These are phyloP conservation scores for Annulohypoxylon stygium DNA, from an alignment of 495 filamentous ascomycete genomes.

Conservation along the genomic window DNA sequence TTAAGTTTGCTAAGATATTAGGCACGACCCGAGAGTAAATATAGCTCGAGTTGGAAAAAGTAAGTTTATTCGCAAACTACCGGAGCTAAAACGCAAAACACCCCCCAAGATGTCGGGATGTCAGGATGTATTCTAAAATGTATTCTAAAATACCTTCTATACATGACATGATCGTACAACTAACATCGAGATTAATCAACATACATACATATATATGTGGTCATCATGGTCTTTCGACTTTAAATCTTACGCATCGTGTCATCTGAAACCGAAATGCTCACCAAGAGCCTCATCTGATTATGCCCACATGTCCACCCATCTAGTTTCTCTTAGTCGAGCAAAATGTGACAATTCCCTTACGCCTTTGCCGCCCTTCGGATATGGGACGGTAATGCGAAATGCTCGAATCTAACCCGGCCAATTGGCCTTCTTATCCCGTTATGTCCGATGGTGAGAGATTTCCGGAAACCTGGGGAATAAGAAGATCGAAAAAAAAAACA, in stretches of 20 bases:
- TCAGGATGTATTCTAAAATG: background rate
- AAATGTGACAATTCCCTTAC: background rate
- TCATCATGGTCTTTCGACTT: slow-evolving; percentile 2
- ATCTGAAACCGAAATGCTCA: background rate
- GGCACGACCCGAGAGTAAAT: slow-evolving; percentile 16
- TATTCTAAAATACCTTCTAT: background rate
- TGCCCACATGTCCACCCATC: background rate
- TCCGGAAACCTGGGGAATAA: slow-evolving; percentile 7
- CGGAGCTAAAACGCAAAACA: background rate
- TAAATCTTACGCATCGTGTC: background rate
- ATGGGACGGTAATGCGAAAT: slow-evolving; percentile 1
- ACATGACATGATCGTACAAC: background rate
- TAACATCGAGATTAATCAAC: too few relatives aligned
- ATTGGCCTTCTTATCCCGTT: background rate
- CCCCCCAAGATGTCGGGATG: background rate
- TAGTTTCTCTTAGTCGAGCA: slow-evolving; percentile 1
- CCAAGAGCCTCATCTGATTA: slow-evolving; percentile 10
- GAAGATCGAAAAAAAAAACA: background rate
- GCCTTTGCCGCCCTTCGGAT: background rate
- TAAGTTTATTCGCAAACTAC: background rate
- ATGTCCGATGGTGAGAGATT: slow-evolving; percentile 14
- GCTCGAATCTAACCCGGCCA: background rate
- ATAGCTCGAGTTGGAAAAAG: slow-evolving; percentile 9
- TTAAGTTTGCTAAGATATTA: slow-evolving; percentile 10
- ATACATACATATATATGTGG: background rate